Base-by-base conservation (phyloP, 768 basidiomycete genomes). In the Rickenella mellea region DNA sequence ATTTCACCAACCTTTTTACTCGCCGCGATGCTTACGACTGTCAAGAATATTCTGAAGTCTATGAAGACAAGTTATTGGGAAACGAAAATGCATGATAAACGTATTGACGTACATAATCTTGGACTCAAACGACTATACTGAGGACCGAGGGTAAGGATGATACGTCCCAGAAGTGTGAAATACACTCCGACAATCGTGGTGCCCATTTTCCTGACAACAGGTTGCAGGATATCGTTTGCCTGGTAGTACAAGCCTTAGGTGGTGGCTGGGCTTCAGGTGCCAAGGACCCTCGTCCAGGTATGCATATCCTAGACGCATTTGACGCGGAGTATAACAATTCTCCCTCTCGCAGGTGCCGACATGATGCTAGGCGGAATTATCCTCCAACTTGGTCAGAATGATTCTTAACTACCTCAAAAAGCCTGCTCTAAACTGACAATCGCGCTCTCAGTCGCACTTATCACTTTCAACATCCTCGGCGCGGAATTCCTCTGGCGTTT, bases 321-420 rank as follows among this genome's bases (percentile, higher is more conserved):
- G 8, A 36, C 33, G 12, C 24, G 12, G 24, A 19, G 3, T 6
- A 15, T 2, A 10, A 10, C 15, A 19, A 36, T 17, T 36, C 33
- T 19, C 33, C n/a, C n/a, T 36, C 14, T 17, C 15, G 33, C 14
- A 67, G 63, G 75, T 4, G 68, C 65, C 11, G 50, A 71, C 37
- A 65, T 79, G 51, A 80, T 81, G 77, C 64, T 80, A 8, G 74
- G 60, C 1, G 82, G 80, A 37, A 81, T 84, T 46, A 61, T 64
- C 14, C 70, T 82, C 51, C 80, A 83, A 51, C 56, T 79, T 42
- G 54, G 69, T 68, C 26, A 41, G 66, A 21, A 6, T 3, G 4
- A 9, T 9, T 36, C 24, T 36, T 17, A 15, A 36, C 6, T 19
- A 22, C 10, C 24, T 22, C 9, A 36, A 10, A 19, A 30, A 30